Evolutionary conservation across 768 basidiomycete species (phyloP), one percentile per base, ranked within the genome.

Genomic region (Trametes elegans): DNA sequence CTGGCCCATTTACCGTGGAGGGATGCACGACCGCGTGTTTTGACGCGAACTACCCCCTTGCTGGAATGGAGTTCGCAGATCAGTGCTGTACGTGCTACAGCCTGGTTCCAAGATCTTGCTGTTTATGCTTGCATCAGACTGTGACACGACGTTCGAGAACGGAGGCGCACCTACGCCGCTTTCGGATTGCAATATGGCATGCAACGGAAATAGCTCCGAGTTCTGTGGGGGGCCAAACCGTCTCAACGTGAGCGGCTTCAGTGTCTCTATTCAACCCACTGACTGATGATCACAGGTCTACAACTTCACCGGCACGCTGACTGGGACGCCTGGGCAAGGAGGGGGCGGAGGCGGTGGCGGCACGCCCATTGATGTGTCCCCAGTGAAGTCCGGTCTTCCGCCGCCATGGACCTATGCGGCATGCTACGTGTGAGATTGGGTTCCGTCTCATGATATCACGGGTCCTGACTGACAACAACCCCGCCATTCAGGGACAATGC

Each of bases 211-310:
- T 54, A 70, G 68, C 35, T 73, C 81, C 0, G 82, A 89, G 62
- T 82, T 82, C 55, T 91, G 89, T 59, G 89, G 89, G 19, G 89
- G 88, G 29, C 84, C 88, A 0, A 76, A 85, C 63, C 72, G 80
- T 39, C 72, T 90, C 19, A 85, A 80, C 49, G 68, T 84, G 27
- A 46, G 64, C 54, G 27, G 3, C 8, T n/a, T 18, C 14, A 27
- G 7, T 21, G 24, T 18, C 7, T 23, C 0, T 7, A 32, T 18
- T 26, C 23, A 29, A 3, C 14, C 16, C 29, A 11, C 41, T 55
- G 32, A 49, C 49, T 14, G 8, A 7, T 23, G 29, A 19, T 4
- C 13, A 9, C 24, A 68, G 67, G 64, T 69, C 3, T 90, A 87
- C 68, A 86, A 88, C 66, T 88, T 80, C 59, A 88, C 86, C 35